phyloP scores from a whole-genome alignment of 148 eudicot species.

The Rhododendron vialii region DNA sequence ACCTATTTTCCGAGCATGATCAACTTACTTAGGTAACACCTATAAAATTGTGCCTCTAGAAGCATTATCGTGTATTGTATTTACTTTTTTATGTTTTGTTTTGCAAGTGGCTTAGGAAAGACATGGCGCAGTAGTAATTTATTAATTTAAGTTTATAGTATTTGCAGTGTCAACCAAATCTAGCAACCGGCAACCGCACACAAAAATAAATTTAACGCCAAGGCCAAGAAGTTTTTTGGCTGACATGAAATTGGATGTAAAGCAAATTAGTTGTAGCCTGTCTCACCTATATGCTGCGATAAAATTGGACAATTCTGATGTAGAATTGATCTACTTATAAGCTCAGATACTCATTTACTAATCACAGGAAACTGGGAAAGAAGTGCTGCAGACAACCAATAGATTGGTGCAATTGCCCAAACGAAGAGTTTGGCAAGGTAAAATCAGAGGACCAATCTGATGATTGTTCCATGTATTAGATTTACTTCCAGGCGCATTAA shows the following conservation, averaged over 20 bases:
- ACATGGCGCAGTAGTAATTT: background rate
- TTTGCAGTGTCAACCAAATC: background rate
- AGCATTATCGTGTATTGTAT: background rate
- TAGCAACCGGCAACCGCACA: background rate
- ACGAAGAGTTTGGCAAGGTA: background rate
- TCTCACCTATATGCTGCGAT: background rate
- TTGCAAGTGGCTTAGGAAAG: background rate
- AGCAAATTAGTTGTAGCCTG: background rate
- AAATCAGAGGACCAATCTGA: background rate
- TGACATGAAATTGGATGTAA: background rate
- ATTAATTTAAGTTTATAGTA: background rate
- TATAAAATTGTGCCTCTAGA: background rate
- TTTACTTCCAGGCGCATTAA: background rate
- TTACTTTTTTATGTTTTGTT: background rate
- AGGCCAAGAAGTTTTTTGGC: background rate
- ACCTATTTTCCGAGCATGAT: background rate
- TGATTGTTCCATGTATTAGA: background rate
- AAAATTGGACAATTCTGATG: background rate
- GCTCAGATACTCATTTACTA: background rate
- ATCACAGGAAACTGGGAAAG: background rate
- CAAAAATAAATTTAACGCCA: background rate
- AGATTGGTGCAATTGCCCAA: background rate
- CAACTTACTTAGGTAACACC: background rate
- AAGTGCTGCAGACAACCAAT: background rate
- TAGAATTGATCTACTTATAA: background rate